Base-by-base conservation (phyloP, 2,329 filamentous ascomycete species). In the Clonostachys chloroleuca region DNA sequence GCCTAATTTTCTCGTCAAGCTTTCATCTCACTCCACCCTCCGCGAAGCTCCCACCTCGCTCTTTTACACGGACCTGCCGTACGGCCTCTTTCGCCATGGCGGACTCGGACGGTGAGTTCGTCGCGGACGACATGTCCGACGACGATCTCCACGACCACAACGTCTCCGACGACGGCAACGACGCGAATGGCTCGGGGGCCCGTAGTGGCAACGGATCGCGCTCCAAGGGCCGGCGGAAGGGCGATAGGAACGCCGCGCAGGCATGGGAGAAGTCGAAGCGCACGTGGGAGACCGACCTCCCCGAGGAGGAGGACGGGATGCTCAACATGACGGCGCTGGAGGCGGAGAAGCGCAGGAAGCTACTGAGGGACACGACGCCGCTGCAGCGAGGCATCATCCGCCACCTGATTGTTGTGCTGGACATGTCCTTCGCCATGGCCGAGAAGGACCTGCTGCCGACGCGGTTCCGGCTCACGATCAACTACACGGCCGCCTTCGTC, bases 341-440 rank as follows among this genome's bases (percentile, higher is more conserved):
- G 65, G 89, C 89, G 18, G 84, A 88, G 63, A 95, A 95, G 74
- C 83, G 91, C 50, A 69, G 67, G 56, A 89, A 92, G 57, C 72
- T 97, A 51, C 77, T 95, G 51, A 88, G 90, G 65, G 94, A 99
- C 64, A 97, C 94, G 30, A 97, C 92, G 43, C 94, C 94, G 12
- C 75, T 99, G 47, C 94, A 99, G 69, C 83, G 94, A 57, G 94
- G 94, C 52, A 99, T 99, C 59, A 99, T 99, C 67, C 86, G 94
- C n/a, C 92, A 99, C 67, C 72, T 97, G 44, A 84, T 97, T 48
- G 76, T 99, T 18, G 85, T 97, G 37, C 72, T 99, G 34, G 94
- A 99, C 66, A 86, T 97, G 67, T 95, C 89, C 18, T 86, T 89
- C 53, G 89, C 92, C 44, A 99, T 99, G 94, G 70, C 83, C 6